These are phyloP conservation scores for Auriscalpium vulgare DNA, from an alignment of 768 basidiomycete species.

Conservation along the genomic window DNA sequence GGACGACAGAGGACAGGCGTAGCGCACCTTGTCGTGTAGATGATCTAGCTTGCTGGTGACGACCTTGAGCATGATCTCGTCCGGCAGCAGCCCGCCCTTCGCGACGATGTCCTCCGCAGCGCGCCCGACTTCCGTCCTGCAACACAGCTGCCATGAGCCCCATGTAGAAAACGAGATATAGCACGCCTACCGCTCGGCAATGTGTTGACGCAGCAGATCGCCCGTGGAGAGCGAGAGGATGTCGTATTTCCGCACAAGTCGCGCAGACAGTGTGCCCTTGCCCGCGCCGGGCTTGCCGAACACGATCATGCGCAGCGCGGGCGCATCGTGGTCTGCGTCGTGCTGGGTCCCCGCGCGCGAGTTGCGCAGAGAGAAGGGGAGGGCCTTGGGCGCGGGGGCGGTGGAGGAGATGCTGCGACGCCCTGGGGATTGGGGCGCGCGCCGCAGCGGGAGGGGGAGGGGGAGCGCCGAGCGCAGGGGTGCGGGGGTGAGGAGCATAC, in stretches of 20 bases:
- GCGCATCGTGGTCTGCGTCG: slow-evolving; percentile 15
- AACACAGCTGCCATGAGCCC: background rate
- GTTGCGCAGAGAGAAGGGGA: slow-evolving; percentile 35
- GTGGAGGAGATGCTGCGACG: slow-evolving; percentile 24
- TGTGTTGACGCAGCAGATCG: slow-evolving; percentile 80
- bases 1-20: background rate
- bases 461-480: slow-evolving; percentile 7
- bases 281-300: slow-evolving; percentile 80
- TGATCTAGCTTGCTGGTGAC: slow-evolving; percentile 64
- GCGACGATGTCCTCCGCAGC: slow-evolving; percentile 77
- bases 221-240: slow-evolving; percentile 74
- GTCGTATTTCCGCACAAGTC: slow-evolving; percentile 75
- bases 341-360: slow-evolving; percentile 7
- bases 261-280: slow-evolving; percentile 75
- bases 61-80: slow-evolving; percentile 73
- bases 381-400: slow-evolving; percentile 29
- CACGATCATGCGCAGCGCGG: slow-evolving; percentile 55
- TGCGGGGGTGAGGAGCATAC: background rate
- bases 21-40: slow-evolving; percentile 54
- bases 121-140: slow-evolving; percentile 60
- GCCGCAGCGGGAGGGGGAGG: slow-evolving; percentile 12
- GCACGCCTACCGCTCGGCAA: slow-evolving; percentile 47
- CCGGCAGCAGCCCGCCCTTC: slow-evolving; percentile 66
- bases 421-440: slow-evolving; percentile 12
- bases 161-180: background rate